Evolutionary conservation across 73 alveolate species (phyloP).

Genomic region (Tetrahymena borealis): DNA sequence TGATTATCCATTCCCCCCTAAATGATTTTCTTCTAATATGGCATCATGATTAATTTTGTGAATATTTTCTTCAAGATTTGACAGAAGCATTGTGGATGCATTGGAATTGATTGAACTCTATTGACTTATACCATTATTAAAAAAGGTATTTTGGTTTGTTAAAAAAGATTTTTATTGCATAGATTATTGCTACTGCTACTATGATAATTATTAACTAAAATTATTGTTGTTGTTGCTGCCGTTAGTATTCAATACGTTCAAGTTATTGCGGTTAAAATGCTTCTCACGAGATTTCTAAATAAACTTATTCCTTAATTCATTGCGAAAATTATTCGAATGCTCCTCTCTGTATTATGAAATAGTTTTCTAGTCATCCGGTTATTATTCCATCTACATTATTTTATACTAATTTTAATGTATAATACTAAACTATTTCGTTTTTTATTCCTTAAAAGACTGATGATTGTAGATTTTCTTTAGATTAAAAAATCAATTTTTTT

Average conservation of each 20-base stretch:
- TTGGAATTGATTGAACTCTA: not conserved
- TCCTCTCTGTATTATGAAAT: not conserved
- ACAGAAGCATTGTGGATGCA: not conserved
- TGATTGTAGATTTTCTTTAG: no score
- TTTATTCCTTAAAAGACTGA: not conserved
- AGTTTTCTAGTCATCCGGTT: not conserved
- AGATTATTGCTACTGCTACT: not conserved
- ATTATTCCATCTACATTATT: not conserved
- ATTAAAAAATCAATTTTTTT: no score
- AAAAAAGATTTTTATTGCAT: not conserved
- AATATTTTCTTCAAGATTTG: not conserved
- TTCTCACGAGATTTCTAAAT: not conserved
- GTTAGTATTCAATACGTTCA: not conserved
- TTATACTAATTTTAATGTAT: not conserved
- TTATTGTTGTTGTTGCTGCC: not conserved
- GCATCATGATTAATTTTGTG: not conserved
- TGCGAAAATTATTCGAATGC: not conserved
- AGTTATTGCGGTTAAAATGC: not conserved
- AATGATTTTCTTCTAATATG: not conserved
- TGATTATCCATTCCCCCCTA: not conserved
- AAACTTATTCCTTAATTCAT: not conserved
- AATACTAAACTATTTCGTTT: not conserved
- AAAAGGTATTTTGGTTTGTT: not conserved
- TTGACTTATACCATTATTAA: not conserved
- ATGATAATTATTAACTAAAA: not conserved